Percentiles rank a stretch among this genome's conserved stretches.
Evolutionary conservation across 257 asterid species (phyloP).

Genomic region (Salvia miltiorrhiza): DNA sequence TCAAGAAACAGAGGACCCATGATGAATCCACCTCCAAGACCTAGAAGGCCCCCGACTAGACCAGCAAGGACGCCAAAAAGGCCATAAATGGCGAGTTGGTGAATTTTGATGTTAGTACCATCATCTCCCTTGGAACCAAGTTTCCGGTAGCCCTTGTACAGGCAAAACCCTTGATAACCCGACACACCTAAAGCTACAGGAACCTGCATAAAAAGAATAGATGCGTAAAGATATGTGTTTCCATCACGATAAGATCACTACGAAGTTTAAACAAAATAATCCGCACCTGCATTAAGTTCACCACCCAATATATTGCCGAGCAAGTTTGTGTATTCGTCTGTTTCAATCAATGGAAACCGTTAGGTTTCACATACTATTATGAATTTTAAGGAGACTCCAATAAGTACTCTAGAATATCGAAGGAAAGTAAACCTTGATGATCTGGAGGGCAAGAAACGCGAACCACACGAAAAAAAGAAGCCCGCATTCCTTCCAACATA

Average conservation of each 20-base stretch:
- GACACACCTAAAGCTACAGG: conserved; percentile 81
- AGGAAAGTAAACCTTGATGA: conserved; percentile 56
- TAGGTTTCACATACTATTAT: conserved; percentile 13
- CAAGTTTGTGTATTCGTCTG: conserved; percentile 69
- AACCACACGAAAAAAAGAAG: conserved; percentile 88
- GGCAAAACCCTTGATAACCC: conserved; percentile 58
- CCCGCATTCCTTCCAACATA: conserved; percentile 88
- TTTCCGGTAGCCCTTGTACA: conserved; percentile 84
- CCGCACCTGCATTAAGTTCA: conserved; percentile 86
- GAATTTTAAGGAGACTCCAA: not conserved
- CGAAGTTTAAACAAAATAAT: not conserved
- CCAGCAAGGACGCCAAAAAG: conserved; percentile 83
- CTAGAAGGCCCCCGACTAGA: conserved; percentile 90
- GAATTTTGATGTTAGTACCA: conserved; percentile 57
- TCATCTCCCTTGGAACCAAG: conserved; percentile 74
- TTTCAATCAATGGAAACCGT: conserved; percentile 27
- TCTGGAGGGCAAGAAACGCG: conserved; percentile 69
- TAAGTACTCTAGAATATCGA: not conserved
- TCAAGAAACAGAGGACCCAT: conserved; percentile 66
- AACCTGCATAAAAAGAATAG: conserved; percentile 39
- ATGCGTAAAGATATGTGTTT: not conserved
- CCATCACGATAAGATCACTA: not conserved
- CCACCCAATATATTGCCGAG: conserved; percentile 71
- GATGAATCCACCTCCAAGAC: conserved; percentile 96
- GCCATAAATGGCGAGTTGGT: conserved; percentile 63